Evolutionary conservation across 2,329 filamentous ascomycete species (phyloP).

Genomic region (Alternaria sp.): DNA sequence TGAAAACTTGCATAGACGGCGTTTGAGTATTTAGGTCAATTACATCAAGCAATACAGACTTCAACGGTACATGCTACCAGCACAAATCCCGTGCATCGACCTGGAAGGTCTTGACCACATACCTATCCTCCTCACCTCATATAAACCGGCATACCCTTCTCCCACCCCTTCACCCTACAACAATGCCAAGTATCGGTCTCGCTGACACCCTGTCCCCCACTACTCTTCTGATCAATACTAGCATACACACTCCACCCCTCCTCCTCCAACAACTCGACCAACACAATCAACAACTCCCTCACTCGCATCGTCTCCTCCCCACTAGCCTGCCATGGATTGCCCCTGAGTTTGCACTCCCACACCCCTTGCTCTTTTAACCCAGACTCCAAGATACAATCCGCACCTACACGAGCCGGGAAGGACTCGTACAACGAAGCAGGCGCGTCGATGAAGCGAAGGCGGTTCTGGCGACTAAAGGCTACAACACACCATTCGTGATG

Average conservation of each 20-base stretch:
- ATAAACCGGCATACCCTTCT: slow-evolving; percentile 28
- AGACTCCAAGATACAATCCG: slow-evolving; percentile 15
- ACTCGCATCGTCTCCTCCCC: slow-evolving; percentile 48
- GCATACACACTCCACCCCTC: slow-evolving; percentile 51
- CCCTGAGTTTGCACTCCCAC: slow-evolving; percentile 45
- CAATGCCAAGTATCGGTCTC: slow-evolving; percentile 38
- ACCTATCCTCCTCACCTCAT: neutral
- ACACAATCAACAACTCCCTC: slow-evolving; percentile 42
- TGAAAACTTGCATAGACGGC: slow-evolving; percentile 11
- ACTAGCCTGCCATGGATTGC: slow-evolving; percentile 40
- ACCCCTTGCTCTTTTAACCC: slow-evolving; percentile 17
- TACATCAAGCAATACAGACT: neutral
- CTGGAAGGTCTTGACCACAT: neutral
- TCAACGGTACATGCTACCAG: neutral
- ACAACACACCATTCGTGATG: slow-evolving; percentile 49
- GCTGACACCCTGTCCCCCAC: slow-evolving; percentile 19
- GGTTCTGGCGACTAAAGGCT: slow-evolving; percentile 36
- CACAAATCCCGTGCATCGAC: neutral
- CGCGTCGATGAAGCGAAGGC: slow-evolving; percentile 45
- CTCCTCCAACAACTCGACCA: slow-evolving; percentile 35
- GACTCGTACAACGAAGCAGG: slow-evolving; percentile 13
- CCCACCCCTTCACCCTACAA: slow-evolving; percentile 29
- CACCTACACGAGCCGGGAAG: slow-evolving; percentile 16
- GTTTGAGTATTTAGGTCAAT: slow-evolving; percentile 1
- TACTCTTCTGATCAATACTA: slow-evolving; percentile 45